Conservation (phyloP, 2,329 filamentous ascomycete species). For the Epichloe glyceriae region DNA sequence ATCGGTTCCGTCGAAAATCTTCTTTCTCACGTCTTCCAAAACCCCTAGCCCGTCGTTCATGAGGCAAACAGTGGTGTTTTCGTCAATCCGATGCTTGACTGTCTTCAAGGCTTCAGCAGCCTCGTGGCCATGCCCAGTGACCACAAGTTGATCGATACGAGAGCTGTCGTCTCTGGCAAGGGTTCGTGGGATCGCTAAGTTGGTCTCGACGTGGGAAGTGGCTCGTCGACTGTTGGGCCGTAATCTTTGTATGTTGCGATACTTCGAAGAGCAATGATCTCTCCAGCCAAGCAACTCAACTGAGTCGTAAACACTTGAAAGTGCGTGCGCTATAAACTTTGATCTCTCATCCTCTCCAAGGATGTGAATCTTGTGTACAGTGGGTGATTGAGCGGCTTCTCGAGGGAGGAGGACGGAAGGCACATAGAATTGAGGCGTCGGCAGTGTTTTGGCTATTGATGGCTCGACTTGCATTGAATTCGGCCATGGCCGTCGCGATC, state of each 20-base stretch:
- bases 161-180: slow-evolving; percentile 21
- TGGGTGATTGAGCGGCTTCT: slow-evolving; percentile 18
- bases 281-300: slow-evolving; percentile 23
- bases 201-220: slow-evolving; percentile 11
- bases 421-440: slow-evolving; percentile 17
- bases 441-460: neutral
- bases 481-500: slow-evolving; percentile 12
- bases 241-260: slow-evolving; percentile 18
- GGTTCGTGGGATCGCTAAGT: slow-evolving; percentile 8
- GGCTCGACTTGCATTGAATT: slow-evolving; percentile 9
- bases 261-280: slow-evolving; percentile 14
- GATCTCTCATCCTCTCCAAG: slow-evolving; percentile 28
- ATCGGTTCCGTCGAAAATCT: slow-evolving; percentile 53
- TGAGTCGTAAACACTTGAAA: slow-evolving; percentile 28
- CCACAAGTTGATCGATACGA: slow-evolving; percentile 57
- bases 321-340: slow-evolving; percentile 27
- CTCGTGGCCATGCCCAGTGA: slow-evolving; percentile 47
- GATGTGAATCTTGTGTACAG: slow-evolving; percentile 27
- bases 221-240: slow-evolving; percentile 11
- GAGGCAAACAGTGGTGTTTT: slow-evolving; percentile 59
- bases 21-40: slow-evolving; percentile 61
- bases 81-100: slow-evolving; percentile 53
- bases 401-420: slow-evolving; percentile 24
- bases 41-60: slow-evolving; percentile 74
- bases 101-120: slow-evolving; percentile 39